Conservation (phyloP, 176 grass and related monocot genomes). For the Musa beccarii region DNA sequence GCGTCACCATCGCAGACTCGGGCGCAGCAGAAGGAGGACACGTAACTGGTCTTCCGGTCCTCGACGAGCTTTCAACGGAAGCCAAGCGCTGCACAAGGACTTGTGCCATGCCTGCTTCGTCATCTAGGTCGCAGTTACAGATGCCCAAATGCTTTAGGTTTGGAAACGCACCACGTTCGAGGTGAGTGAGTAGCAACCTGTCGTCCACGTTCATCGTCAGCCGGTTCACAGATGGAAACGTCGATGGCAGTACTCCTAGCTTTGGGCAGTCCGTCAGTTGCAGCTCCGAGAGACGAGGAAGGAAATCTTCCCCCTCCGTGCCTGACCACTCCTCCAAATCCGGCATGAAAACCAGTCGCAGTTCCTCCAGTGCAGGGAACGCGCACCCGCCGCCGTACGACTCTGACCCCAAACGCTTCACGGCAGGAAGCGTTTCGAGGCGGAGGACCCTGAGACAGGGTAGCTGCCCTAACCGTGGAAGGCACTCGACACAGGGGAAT, state of each 20-base stretch:
- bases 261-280: not conserved
- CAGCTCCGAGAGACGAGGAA: constrained; percentile 2
- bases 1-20: no score
- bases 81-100: no score
- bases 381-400: no score
- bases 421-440: not conserved
- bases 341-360: not conserved
- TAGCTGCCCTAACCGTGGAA: not conserved
- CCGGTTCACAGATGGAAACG: not conserved
- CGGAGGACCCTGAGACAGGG: not conserved
- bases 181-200: not conserved
- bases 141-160: not conserved
- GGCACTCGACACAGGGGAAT: not conserved
- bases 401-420: no score
- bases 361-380: not conserved
- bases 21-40: no score
- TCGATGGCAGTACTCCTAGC: not conserved
- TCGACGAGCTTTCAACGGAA: no score
- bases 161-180: constrained; percentile 9
- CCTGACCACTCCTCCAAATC: not conserved
- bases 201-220: not conserved
- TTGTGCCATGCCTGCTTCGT: no score
- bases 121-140: not conserved
- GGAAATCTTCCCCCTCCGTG: not conserved
- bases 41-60: no score